Evolutionary conservation across 2,329 filamentous ascomycete genomes (phyloP).

Genomic region (Claviceps africana): DNA sequence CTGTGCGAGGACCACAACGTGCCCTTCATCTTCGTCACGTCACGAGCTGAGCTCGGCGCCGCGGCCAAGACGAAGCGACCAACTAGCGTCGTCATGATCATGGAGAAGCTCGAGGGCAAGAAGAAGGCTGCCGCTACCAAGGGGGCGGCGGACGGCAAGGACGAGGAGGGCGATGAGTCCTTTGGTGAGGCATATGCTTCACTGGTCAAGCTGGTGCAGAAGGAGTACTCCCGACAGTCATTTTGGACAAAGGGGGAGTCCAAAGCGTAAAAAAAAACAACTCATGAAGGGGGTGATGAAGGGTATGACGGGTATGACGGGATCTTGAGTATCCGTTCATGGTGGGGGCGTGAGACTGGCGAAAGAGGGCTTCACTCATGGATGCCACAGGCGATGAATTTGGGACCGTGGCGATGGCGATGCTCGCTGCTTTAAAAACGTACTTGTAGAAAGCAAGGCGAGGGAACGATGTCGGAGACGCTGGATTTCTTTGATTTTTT

Average conservation of each 20-base stretch:
- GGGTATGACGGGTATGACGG: not conserved
- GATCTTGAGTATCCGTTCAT: not conserved
- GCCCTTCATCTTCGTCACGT: conserved; percentile 89
- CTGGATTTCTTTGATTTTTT: conserved; percentile 8
- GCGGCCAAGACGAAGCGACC: conserved; percentile 92
- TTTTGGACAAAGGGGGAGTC: conserved; percentile 31
- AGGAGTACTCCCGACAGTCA: conserved; percentile 46
- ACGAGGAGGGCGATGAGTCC: conserved; percentile 37
- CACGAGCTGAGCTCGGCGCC: conserved; percentile 82
- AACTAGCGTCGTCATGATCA: conserved; percentile 88
- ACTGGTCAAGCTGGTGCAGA: conserved; percentile 51
- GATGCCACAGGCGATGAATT: not conserved
- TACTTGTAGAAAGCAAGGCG: not conserved
- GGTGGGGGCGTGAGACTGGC: not conserved
- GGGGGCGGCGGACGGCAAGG: conserved; percentile 25
- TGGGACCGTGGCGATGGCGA: not conserved
- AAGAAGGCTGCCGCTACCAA: conserved; percentile 29
- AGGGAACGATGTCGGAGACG: not conserved
- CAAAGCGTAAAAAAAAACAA: conserved; percentile 9
- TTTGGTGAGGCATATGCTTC: conserved; percentile 52
- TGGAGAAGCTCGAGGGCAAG: conserved; percentile 38
- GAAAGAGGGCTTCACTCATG: not conserved
- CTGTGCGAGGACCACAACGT: conserved; percentile 97
- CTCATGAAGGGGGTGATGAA: not conserved
- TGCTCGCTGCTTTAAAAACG: not conserved